A percentile compares a stretch with the other conserved stretches of the same genome.
Conservation (phyloP, 176 grass and related monocot species). For the Ensete ventricosum region DNA sequence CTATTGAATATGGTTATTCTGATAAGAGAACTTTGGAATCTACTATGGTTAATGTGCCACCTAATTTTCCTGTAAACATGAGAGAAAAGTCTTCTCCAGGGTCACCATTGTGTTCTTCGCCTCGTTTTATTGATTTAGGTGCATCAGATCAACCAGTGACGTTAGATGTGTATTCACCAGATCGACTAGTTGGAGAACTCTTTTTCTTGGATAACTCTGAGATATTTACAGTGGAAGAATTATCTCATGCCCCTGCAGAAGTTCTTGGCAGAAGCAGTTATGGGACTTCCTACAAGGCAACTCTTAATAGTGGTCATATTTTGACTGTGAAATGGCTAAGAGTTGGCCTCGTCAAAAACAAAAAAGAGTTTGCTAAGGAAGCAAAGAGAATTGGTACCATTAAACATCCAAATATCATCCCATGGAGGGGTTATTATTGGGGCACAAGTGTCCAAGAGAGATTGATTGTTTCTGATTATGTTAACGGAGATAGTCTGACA, state of each 20-base stretch:
- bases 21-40: constrained; percentile 39
- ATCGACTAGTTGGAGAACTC: constrained; percentile 70
- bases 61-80: constrained; percentile 26
- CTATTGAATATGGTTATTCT: constrained; percentile 59
- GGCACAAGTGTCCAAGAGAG: constrained; percentile 90
- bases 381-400: constrained; percentile 69
- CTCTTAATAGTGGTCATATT: constrained; percentile 53
- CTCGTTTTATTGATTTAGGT: constrained; percentile 38
- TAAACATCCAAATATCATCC: constrained; percentile 68
- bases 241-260: constrained; percentile 79
- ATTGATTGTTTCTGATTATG: constrained; percentile 78
- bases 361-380: constrained; percentile 88
- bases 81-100: constrained; percentile 33
- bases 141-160: constrained; percentile 45
- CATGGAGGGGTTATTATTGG: constrained; percentile 93
- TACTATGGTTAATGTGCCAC: constrained; percentile 31
- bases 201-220: constrained; percentile 65
- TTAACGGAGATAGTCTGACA: constrained; percentile 64
- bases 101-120: constrained; percentile 30
- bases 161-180: constrained; percentile 82
- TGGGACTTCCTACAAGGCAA: constrained; percentile 78
- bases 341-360: constrained; percentile 73
- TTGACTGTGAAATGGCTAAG: constrained; percentile 91
- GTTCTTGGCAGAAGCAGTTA: constrained; percentile 90
- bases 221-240: constrained; percentile 82